Percentiles rank a stretch among this genome's conserved stretches.
phyloP scores from a whole-genome alignment of 768 basidiomycete genomes.

The Psilocybe cubensis region DNA sequence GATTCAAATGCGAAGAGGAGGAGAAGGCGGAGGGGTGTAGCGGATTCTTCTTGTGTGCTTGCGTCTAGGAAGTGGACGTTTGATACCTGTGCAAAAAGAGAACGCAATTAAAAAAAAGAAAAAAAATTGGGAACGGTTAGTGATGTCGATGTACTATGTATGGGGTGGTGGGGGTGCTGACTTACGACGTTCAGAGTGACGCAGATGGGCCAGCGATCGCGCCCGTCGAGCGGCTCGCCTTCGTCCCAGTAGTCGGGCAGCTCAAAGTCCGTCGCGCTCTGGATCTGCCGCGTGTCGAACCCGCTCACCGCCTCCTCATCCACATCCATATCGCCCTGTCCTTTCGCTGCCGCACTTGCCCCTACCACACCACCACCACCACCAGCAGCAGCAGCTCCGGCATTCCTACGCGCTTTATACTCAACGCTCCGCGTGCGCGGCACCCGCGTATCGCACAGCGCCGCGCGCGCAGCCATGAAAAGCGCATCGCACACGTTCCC shows the following conservation, averaged over 20 bases:
- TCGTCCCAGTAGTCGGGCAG: conserved; percentile 89
- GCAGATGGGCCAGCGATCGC: conserved; percentile 74
- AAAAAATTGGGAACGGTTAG: neutral
- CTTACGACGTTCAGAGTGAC: conserved; percentile 79
- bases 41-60: conserved; percentile 69
- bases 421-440: conserved; percentile 75
- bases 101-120: too few relatives aligned
- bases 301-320: conserved; percentile 54
- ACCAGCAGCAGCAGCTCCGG: conserved; percentile 10
- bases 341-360: too few relatives aligned
- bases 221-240: conserved; percentile 65
- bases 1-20: conserved; percentile 63
- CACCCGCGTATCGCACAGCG: conserved; percentile 81
- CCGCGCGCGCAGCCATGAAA: conserved; percentile 79
- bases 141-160: too few relatives aligned
- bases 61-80: conserved; percentile 76
- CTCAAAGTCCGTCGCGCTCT: conserved; percentile 78
- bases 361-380: too few relatives aligned
- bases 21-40: conserved; percentile 62
- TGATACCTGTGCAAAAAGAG: conserved; percentile 44
- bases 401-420: conserved; percentile 52
- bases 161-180: too few relatives aligned
- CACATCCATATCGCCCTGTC: conserved; percentile 55
- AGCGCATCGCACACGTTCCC: conserved; percentile 81
- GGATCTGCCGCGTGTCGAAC: conserved; percentile 58